A percentile compares a stretch with the other conserved stretches of the same genome.
phyloP scores from a whole-genome alignment of 2,329 filamentous ascomycete genomes.

The Thermochaetoides dissita region DNA sequence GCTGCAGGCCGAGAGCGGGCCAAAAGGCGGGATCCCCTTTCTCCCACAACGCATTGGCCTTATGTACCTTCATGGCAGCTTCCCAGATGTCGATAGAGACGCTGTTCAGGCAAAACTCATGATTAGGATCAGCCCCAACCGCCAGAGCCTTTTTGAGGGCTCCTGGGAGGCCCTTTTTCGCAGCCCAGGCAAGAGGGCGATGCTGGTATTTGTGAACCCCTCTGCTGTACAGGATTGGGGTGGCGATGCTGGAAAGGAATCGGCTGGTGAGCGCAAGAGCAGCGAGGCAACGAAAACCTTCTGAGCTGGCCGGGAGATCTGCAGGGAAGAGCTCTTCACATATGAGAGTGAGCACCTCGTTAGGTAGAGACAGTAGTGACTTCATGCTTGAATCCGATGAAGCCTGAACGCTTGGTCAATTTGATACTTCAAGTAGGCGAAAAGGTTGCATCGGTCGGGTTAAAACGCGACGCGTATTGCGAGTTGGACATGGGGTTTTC shows the following conservation, averaged over 20 bases:
- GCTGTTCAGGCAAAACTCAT: background rate
- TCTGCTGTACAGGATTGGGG: constrained; percentile 10
- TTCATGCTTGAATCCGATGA: no score
- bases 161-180: constrained; percentile 1
- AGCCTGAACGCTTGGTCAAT: no score
- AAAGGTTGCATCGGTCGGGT: no score
- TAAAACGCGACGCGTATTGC: no score
- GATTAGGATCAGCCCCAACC: constrained; percentile 9
- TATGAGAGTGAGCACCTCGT: constrained; percentile 9
- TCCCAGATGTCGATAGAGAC: background rate
- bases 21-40: no score
- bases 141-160: constrained; percentile 11
- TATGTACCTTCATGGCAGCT: background rate
- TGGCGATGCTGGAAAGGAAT: constrained; percentile 5
- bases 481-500: no score
- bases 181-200: constrained; percentile 11
- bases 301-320: no score
- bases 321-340: constrained; percentile 3
- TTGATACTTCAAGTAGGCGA: no score
- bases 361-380: constrained; percentile 2
- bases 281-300: constrained; percentile 2
- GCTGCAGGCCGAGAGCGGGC: no score
- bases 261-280: constrained; percentile 8
- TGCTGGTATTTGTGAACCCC: constrained; percentile 1
- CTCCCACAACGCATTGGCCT: no score